Conservation (phyloP, 495 filamentous ascomycete genomes). For the Neurospora sublineolata region DNA sequence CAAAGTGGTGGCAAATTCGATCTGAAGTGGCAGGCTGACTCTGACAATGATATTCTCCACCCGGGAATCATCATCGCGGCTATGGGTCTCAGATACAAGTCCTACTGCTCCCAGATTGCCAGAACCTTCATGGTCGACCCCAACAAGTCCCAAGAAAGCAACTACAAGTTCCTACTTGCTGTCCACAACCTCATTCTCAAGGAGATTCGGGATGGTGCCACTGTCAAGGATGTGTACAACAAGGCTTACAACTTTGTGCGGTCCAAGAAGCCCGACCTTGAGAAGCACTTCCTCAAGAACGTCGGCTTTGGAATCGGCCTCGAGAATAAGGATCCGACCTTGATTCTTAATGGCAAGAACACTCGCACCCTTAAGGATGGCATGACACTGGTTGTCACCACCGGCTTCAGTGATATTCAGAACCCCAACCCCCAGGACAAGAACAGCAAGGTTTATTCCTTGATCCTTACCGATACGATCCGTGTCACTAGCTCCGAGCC, state of each 20-base stretch:
- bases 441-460: slow-evolving; percentile 74
- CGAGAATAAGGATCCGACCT: slow-evolving; percentile 70
- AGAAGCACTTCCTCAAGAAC: slow-evolving; percentile 83
- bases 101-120: slow-evolving; percentile 80
- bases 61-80: slow-evolving; percentile 84
- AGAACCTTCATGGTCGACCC: slow-evolving; percentile 95
- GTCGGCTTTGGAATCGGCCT: slow-evolving; percentile 87
- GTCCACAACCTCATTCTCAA: slow-evolving; percentile 81
- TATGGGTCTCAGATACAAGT: slow-evolving; percentile 87
- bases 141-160: slow-evolving; percentile 84
- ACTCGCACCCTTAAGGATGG: slow-evolving; percentile 75
- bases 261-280: slow-evolving; percentile 84
- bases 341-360: slow-evolving; percentile 78
- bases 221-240: slow-evolving; percentile 80
- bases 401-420: slow-evolving; percentile 77
- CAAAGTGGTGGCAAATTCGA: slow-evolving; percentile 96
- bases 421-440: slow-evolving; percentile 75
- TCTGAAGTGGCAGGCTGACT: slow-evolving; percentile 59
- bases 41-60: slow-evolving; percentile 78
- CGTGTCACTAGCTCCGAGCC: slow-evolving; percentile 68
- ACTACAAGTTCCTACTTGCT: slow-evolving; percentile 82
- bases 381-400: slow-evolving; percentile 86
- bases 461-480: slow-evolving; percentile 86
- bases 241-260: slow-evolving; percentile 71
- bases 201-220: slow-evolving; percentile 76